phyloP scores from a whole-genome alignment of 179 eudicot species.

The Spinacia oleracea region DNA sequence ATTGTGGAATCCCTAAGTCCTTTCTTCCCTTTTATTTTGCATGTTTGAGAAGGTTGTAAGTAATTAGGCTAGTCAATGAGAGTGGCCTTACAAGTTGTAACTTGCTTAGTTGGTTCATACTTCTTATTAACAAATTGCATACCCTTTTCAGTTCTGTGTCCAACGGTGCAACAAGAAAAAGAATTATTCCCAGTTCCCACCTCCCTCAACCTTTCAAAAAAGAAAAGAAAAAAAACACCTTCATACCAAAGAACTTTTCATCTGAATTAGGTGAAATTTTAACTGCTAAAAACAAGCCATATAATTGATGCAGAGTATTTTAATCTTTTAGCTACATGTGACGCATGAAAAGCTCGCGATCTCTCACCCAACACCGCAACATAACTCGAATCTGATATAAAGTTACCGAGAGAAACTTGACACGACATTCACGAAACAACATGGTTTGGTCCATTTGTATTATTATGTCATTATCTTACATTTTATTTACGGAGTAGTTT shows the following conservation, averaged over 20 bases:
- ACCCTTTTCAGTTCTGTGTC: neutral
- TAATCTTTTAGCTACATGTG: neutral
- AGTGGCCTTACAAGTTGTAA: slow-evolving; percentile 1
- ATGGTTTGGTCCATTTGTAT: neutral
- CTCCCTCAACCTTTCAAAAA: neutral
- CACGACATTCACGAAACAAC: neutral
- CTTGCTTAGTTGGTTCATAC: neutral
- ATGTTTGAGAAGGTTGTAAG: neutral
- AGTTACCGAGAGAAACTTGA: neutral
- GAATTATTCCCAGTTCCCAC: neutral
- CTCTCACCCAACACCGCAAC: neutral
- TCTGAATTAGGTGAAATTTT: neutral
- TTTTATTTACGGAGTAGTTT: neutral
- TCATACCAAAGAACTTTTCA: neutral
- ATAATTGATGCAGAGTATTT: neutral
- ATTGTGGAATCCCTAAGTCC: neutral
- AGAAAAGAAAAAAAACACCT: neutral
- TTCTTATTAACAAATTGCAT: neutral
- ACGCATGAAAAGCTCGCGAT: neutral
- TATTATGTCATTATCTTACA: neutral
- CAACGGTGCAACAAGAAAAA: slow-evolving; percentile 1
- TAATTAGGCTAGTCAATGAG: neutral
- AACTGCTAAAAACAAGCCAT: neutral
- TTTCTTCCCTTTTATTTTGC: neutral
- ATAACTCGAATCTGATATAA: neutral